Percentiles rank a stretch among this genome's conserved stretches.
Conservation (phyloP, 1,284 basidiomycete species). For the Ceratobasidium sp. region DNA sequence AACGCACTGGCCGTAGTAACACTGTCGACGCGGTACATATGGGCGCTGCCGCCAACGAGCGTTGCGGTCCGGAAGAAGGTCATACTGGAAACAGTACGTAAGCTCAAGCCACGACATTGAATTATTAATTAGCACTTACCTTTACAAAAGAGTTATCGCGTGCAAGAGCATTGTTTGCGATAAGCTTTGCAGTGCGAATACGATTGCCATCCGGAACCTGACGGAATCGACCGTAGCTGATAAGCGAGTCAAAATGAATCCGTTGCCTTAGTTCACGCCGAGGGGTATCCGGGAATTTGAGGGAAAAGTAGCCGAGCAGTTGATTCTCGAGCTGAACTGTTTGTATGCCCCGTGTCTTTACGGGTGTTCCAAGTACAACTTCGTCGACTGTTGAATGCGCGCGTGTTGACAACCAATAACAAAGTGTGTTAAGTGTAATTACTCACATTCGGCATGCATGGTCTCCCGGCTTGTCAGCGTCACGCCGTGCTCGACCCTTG, state of each 20-base stretch:
- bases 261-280: neutral
- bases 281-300: neutral
- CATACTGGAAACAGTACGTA: neutral
- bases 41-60: neutral
- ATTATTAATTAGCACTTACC: conserved; percentile 1
- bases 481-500: conserved; percentile 39
- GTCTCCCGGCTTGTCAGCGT: neutral
- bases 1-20: conserved; percentile 52
- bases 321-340: conserved; percentile 8
- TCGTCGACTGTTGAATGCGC: neutral
- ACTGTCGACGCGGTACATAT: neutral
- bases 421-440: neutral
- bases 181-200: conserved; percentile 41
- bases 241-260: conserved; percentile 6
- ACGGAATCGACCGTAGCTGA: conserved; percentile 37
- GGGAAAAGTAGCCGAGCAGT: conserved; percentile 1
- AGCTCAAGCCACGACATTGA: neutral
- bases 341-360: neutral
- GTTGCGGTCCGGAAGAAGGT: conserved; percentile 17
- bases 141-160: conserved; percentile 42
- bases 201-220: conserved; percentile 33
- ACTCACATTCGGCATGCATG: conserved; percentile 1
- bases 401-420: neutral
- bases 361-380: conserved; percentile 26
- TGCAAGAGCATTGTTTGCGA: conserved; percentile 40